Evolutionary conservation across 306 rosid species (phyloP).

Genomic region (Macrotyloma uniflorum): DNA sequence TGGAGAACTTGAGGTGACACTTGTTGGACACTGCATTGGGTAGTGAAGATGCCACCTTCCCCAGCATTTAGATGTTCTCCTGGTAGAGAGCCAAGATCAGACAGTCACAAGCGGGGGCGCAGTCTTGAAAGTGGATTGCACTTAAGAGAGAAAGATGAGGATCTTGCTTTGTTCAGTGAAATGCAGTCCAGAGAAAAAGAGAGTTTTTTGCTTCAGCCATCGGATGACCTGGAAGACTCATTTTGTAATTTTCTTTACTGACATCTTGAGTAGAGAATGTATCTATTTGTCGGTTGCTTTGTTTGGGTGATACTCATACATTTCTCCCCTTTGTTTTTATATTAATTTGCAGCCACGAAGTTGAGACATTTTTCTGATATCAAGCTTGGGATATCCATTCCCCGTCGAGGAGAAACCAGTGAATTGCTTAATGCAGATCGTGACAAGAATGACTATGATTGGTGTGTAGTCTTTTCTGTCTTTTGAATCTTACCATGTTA

Average conservation of each 20-base stretch:
- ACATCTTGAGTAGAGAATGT: conserved; percentile 30
- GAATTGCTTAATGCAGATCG: conserved; percentile 66
- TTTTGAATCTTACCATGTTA: not conserved
- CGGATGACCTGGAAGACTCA: conserved; percentile 73
- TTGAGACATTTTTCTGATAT: conserved; percentile 68
- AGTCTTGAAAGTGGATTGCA: conserved; percentile 73
- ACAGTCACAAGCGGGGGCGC: conserved; percentile 70
- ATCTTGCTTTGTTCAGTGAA: conserved; percentile 81
- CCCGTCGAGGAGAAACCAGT: conserved; percentile 73
- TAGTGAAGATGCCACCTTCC: conserved; percentile 74
- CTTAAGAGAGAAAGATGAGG: conserved; percentile 70
- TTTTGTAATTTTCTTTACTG: conserved; percentile 58
- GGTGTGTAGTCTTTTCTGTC: conserved; percentile 54
- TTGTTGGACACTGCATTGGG: conserved; percentile 38
- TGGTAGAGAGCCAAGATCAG: conserved; percentile 56
- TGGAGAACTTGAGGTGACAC: conserved; percentile 42
- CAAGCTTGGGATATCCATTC: conserved; percentile 75
- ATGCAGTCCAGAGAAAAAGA: conserved; percentile 73
- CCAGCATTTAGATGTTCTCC: conserved; percentile 82
- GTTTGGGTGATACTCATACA: conserved; percentile 36
- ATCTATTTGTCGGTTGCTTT: not conserved
- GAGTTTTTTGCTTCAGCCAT: conserved; percentile 70
- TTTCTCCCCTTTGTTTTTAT: conserved; percentile 36
- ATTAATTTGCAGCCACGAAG: conserved; percentile 60
- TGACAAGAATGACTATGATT: conserved; percentile 85